Evolutionary conservation across 2,329 filamentous ascomycete genomes (phyloP).

Genomic region (Sphaerulina musiva): DNA sequence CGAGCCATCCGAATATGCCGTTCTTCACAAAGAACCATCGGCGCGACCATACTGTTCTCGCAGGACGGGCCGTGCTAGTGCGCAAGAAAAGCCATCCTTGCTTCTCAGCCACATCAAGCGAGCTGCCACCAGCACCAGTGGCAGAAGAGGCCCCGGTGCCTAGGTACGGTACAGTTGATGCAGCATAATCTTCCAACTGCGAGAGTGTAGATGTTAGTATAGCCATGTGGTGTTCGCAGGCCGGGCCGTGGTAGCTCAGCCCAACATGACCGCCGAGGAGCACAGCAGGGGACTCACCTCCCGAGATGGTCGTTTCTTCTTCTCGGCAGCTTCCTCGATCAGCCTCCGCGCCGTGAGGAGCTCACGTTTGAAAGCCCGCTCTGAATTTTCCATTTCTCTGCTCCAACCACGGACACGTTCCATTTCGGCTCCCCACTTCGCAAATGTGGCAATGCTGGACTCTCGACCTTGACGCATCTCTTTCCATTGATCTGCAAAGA

Average conservation of each 20-base stretch:
- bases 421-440: constrained; percentile 70
- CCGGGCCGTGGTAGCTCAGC: neutral
- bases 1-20: constrained; percentile 91
- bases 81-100: constrained; percentile 91
- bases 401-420: constrained; percentile 89
- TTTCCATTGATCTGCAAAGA: constrained; percentile 81
- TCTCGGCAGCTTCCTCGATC: constrained; percentile 70
- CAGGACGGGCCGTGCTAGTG: constrained; percentile 77
- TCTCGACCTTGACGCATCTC: constrained; percentile 73
- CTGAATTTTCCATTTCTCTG: constrained; percentile 87
- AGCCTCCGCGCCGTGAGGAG: constrained; percentile 71
- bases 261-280: neutral
- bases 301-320: constrained; percentile 68
- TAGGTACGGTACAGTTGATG: constrained; percentile 82
- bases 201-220: too few relatives aligned
- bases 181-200: constrained; percentile 75
- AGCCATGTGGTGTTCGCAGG: too few relatives aligned
- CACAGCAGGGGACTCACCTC: constrained; percentile 44
- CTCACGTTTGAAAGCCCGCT: constrained; percentile 74
- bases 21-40: constrained; percentile 95
- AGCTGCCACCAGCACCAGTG: constrained; percentile 49
- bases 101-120: constrained; percentile 58
- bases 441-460: constrained; percentile 53
- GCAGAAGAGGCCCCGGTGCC: constrained; percentile 59
- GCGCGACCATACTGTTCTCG: constrained; percentile 79